Conservation (phyloP, 2,329 filamentous ascomycete genomes). For the Colletotrichum orbiculare region DNA sequence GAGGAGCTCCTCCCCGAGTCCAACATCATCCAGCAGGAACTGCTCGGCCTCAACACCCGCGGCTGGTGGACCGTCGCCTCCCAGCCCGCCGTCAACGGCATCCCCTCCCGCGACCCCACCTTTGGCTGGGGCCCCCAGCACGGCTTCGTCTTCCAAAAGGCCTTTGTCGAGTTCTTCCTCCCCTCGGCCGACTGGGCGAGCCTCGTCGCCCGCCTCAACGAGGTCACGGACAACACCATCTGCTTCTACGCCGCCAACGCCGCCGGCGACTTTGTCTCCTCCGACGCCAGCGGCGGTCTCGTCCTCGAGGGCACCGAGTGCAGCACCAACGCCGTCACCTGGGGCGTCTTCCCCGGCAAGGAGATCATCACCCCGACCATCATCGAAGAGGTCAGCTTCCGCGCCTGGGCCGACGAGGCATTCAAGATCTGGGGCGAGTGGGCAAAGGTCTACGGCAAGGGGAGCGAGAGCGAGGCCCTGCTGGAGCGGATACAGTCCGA, state of each 20-base stretch:
- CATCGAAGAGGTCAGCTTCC: slow-evolving; percentile 94
- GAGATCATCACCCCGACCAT: slow-evolving; percentile 97
- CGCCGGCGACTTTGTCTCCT: slow-evolving; percentile 81
- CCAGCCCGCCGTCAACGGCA: slow-evolving; percentile 91
- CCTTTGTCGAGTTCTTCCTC: slow-evolving; percentile 97
- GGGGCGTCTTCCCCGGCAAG: slow-evolving; percentile 95
- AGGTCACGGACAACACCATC: slow-evolving; percentile 70
- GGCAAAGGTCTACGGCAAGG: slow-evolving; percentile 86
- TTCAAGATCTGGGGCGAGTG: slow-evolving; percentile 97
- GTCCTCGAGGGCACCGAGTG: slow-evolving; percentile 48
- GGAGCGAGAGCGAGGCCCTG: slow-evolving; percentile 76
- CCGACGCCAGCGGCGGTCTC: slow-evolving; percentile 59
- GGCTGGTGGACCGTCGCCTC: slow-evolving; percentile 98
- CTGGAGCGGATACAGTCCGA: slow-evolving; percentile 75
- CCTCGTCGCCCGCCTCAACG: slow-evolving; percentile 66
- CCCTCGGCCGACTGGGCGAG: slow-evolving; percentile 76
- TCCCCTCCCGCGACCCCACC: slow-evolving; percentile 78
- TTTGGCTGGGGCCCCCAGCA: slow-evolving; percentile 95
- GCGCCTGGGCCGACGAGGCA: slow-evolving; percentile 94
- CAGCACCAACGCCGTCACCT: slow-evolving; percentile 93
- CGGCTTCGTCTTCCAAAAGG: slow-evolving; percentile 98
- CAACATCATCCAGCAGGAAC: slow-evolving; percentile 78
- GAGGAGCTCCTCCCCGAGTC: slow-evolving; percentile 88
- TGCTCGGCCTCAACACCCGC: slow-evolving; percentile 79
- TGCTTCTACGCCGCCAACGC: slow-evolving; percentile 91